Base-by-base conservation (phyloP, 345 rosid genomes). In the Zanthoxylum bungeanum region DNA sequence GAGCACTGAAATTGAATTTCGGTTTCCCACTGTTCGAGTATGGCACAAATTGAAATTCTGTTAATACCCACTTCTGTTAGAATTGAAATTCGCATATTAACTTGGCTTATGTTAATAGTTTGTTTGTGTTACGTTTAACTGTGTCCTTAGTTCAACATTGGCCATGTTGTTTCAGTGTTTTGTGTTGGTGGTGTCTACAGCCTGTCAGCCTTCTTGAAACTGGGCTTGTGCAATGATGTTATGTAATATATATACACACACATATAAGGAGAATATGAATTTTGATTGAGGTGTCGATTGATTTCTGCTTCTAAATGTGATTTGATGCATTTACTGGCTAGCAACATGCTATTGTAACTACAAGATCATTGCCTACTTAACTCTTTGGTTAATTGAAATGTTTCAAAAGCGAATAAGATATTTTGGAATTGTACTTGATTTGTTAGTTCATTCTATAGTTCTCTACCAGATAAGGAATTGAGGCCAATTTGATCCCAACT, bases 1-100 rank as follows among this genome's bases (percentile, higher is more conserved):
- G n/a, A n/a, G n/a, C n/a, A n/a, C n/a, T n/a, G n/a, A n/a, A n/a
- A n/a, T n/a, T n/a, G n/a, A n/a, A n/a, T n/a, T n/a, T n/a, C n/a
- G n/a, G n/a, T n/a, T n/a, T n/a, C n/a, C n/a, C n/a, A n/a, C n/a
- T n/a, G n/a, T n/a, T n/a, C n/a, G n/a, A n/a, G n/a, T n/a, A n/a
- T n/a, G n/a, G n/a, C n/a, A n/a, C n/a, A n/a, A n/a, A n/a, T n/a
- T n/a, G n/a, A n/a, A n/a, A n/a, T n/a, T n/a, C n/a, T n/a, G n/a
- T n/a, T n/a, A n/a, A n/a, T n/a, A n/a, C n/a, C n/a, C n/a, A n/a
- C n/a, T n/a, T n/a, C n/a, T n/a, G n/a, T 36, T 25, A 5, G n/a
- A 64, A 3, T 14, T 67, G 42, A 73, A 77, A 57, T 10, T 27
- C 58, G 6, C n/a, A 2, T 55, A 72, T 73, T 64, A 52, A 25